A percentile compares a stretch with the other conserved stretches of the same genome.
Evolutionary conservation across 108 stramenopile species (phyloP).

Genomic region (Discostella pseudostelligera): DNA sequence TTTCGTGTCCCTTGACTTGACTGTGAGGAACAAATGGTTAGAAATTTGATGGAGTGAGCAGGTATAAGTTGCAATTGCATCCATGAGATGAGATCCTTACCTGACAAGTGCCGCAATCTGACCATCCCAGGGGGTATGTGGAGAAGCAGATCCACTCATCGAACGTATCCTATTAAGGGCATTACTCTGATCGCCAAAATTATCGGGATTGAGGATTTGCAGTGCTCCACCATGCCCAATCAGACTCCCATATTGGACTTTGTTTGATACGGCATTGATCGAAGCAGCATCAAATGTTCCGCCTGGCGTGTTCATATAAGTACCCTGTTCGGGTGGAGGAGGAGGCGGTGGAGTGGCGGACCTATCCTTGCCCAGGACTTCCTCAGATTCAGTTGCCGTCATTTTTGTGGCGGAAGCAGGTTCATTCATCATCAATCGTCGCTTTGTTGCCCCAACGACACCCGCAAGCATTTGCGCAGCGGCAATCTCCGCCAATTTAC

Average conservation of each 20-base stretch:
- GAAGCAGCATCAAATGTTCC: constrained; percentile 3
- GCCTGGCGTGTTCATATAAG: constrained; percentile 7
- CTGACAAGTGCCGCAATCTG: constrained; percentile 76
- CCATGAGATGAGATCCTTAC: constrained; percentile 32
- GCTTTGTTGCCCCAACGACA: constrained; percentile 31
- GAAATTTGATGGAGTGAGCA: background rate
- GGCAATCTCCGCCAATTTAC: constrained; percentile 82
- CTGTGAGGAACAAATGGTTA: constrained; percentile 3
- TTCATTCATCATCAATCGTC: no score
- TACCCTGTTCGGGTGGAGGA: background rate
- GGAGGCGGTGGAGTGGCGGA: constrained; percentile 10
- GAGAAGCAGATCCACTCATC: constrained; percentile 57
- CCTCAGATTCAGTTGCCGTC: no score
- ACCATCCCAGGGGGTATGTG: constrained; percentile 85
- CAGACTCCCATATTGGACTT: constrained; percentile 3
- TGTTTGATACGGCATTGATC: background rate
- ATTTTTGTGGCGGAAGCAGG: background rate
- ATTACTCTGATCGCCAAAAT: constrained; percentile 50
- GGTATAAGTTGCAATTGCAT: constrained; percentile 1
- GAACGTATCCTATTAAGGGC: constrained; percentile 21
- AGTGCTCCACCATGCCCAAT: constrained; percentile 51
- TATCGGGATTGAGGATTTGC: constrained; percentile 88
- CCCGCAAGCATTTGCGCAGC: constrained; percentile 86
- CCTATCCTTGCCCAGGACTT: constrained; percentile 1
- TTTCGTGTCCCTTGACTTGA: constrained; percentile 22